Evolutionary conservation across 805 yeast species (phyloP), one percentile per base, ranked within the genome.

Genomic region (Wickerhamomyces queroliae): DNA sequence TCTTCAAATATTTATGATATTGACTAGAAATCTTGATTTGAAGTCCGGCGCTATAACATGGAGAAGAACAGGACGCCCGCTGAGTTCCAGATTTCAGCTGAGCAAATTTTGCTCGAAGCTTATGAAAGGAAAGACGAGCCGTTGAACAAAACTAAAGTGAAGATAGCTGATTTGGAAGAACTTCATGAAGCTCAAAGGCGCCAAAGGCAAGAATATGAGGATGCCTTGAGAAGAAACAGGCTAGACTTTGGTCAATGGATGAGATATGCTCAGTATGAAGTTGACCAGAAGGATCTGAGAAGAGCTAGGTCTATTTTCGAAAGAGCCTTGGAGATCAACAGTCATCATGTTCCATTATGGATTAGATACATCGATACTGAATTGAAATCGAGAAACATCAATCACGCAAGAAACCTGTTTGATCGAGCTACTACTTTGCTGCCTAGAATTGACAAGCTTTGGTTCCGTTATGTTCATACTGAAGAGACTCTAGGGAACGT

Each of bases 301-400:
- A 67, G 97, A 18, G 95, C 95, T 0, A 67, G 98, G 40, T 85
- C 96, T 0, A 69, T 93, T 6, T 84, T 83, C 62, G 99, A 91
- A 58, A 69, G 98, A 37, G 95, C 95, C 0, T 57, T 91, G 24
- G 83, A 79, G 38, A 87, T 86, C 8, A 83, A 87, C 51, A 74
- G 77, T 13, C 76, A 80, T 22, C 78, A 82, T 55, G 79, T 90
- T 2, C 89, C 95, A 5, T 59, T 91, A 36, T 91, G 99, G 98
- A 68, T 81, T 4, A 71, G 86, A 17, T 91, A 93, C 59, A 74
- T 86, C 10, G 89, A 87, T 52, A 58, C 78, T 28, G 98, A 93
- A 62, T 63, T 90, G 33, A 74, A 80, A 44, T 68, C 72, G 28
- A 74, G 78, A 45, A 87, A 83, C 49, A 70, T 88, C 39, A 88